Evolutionary conservation across 257 asterid genomes (phyloP).

Genomic region (Eucommia ulmoides): DNA sequence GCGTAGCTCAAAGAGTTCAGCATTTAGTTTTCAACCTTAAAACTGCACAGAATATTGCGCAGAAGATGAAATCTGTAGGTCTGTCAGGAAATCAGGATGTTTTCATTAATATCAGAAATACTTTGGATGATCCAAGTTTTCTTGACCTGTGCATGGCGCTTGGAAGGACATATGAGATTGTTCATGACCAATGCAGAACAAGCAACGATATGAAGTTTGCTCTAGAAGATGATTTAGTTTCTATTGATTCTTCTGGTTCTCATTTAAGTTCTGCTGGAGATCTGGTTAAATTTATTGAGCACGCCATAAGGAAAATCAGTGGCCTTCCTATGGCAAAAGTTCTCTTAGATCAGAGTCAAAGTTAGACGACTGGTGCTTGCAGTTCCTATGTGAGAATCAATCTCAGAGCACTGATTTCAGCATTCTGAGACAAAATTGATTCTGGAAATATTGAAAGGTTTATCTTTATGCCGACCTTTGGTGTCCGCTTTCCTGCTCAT

Average conservation of each 20-base stretch:
- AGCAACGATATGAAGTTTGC: conserved; percentile 4
- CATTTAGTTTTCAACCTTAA: conserved; percentile 43
- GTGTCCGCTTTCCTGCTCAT: no score
- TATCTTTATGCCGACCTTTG: no score
- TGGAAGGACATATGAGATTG: conserved; percentile 32
- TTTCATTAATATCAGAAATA: conserved; percentile 15
- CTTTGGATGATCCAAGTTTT: conserved; percentile 37
- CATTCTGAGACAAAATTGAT: no score
- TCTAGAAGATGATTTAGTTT: conserved; percentile 15
- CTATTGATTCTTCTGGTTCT: conserved; percentile 13
- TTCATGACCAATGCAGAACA: conserved; percentile 14
- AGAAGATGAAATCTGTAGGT: conserved; percentile 42
- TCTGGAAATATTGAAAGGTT: no score
- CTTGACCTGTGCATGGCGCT: conserved; percentile 37
- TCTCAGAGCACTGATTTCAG: no score
- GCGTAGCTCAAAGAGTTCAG: conserved; percentile 27
- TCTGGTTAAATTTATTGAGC: conserved; percentile 40
- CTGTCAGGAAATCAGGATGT: conserved; percentile 19
- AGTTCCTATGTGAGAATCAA: no score
- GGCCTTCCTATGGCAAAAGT: not conserved
- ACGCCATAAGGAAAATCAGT: conserved; percentile 23
- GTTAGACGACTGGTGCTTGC: conserved; percentile 1
- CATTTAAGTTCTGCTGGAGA: conserved; percentile 35
- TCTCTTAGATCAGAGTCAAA: not conserved
- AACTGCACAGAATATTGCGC: conserved; percentile 26